phyloP scores from a whole-genome alignment of 768 basidiomycete genomes.

The Boletus sp. region DNA sequence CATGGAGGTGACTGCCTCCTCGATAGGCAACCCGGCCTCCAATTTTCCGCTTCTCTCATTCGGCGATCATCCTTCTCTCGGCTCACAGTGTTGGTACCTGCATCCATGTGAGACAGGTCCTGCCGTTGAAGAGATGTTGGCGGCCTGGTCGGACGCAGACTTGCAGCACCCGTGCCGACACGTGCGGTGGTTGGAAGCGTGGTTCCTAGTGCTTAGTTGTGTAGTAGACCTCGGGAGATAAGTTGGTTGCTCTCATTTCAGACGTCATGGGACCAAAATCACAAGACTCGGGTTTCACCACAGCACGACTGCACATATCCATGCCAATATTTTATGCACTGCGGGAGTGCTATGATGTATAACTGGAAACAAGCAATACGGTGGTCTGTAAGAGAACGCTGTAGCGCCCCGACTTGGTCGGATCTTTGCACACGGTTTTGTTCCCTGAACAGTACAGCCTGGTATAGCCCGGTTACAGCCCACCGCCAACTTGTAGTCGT shows the following conservation, averaged over 20 bases:
- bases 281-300: too few relatives aligned
- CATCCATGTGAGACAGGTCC: constrained; percentile 80
- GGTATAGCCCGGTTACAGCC: background rate
- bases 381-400: too few relatives aligned
- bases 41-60: constrained; percentile 79
- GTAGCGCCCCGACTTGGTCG: background rate
- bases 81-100: constrained; percentile 76
- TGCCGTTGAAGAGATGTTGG: constrained; percentile 67
- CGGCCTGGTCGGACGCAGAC: constrained; percentile 31
- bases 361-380: too few relatives aligned
- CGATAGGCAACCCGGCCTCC: constrained; percentile 46
- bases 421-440: background rate
- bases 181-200: constrained; percentile 58
- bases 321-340: too few relatives aligned
- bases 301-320: too few relatives aligned
- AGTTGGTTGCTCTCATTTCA: background rate
- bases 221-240: constrained; percentile 49
- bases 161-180: constrained; percentile 14
- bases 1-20: constrained; percentile 49
- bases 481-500: background rate
- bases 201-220: constrained; percentile 73
- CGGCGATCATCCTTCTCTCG: constrained; percentile 80
- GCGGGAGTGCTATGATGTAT: too few relatives aligned
- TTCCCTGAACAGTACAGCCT: background rate
- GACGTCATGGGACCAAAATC: too few relatives aligned